Evolutionary conservation across 164 flowering plant genomes (phyloP), one percentile per base, ranked within the genome.

Genomic region (Nymphaea colorata): DNA sequence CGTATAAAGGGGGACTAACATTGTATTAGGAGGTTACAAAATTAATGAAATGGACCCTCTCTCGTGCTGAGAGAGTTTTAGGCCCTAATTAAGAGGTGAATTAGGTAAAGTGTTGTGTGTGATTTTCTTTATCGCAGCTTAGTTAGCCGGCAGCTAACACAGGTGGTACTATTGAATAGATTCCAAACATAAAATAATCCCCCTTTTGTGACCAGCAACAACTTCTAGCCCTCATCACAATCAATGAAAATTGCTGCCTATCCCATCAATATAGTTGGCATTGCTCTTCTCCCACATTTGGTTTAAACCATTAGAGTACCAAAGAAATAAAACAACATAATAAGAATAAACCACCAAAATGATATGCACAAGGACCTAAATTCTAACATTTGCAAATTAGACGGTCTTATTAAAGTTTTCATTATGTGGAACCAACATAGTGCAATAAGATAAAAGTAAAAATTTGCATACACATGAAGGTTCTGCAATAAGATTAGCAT

Each of bases 231-330:
- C 73, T 95, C 97, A 64, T 95, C 97, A 79, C 99, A 95, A 69
- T 95, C 99, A 8, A 92, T 76, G 70, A 95, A 95, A 51, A 86
- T 83, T 66, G 98, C 90, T 14, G 93, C 84, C 65, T 98, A 92
- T 45, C 99, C 99, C 86, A 79, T 79, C 96, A 95, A 86, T 91
- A 95, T 89, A 57, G 91, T 82, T 64, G 99, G 99, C 88, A 95
- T 83, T 45, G 97, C 86, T 44, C 99, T 92, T 76, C 99, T 86
- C 71, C 99, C 99, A 69, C 97, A 90, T 69, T 86, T 90, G 43
- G 97, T 90, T 77, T 95, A 95, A 66, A 95, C 84, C 99, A 92
- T 70, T 66, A 17, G 10, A 61, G n/a, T 4, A 61, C 16, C 7
- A 17, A 25, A 25, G 36, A 61, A 61, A 17, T 51, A 51, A 51